Conservation (phyloP, 2,329 filamentous ascomycete species). For the Botryotinia convoluta region DNA sequence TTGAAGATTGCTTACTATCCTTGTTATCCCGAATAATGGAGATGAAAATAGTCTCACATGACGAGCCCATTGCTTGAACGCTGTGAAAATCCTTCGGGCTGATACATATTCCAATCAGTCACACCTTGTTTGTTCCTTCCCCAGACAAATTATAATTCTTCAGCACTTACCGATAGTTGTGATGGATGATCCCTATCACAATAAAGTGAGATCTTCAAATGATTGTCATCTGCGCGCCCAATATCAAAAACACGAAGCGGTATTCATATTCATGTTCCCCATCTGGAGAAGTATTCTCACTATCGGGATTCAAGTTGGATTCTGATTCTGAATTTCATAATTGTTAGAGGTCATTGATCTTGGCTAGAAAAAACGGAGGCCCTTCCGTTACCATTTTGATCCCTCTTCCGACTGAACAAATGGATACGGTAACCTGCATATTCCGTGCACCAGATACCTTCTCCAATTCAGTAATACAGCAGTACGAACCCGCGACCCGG, state of each 20-base stretch:
- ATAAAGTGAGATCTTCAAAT: conserved; percentile 6
- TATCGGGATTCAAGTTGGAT: not conserved
- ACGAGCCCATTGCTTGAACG: conserved; percentile 5
- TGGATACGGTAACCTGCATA: conserved; percentile 11
- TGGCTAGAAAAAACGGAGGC: not conserved
- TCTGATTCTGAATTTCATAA: not conserved
- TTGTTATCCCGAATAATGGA: not conserved
- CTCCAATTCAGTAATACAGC: conserved; percentile 5
- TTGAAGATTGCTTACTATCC: conserved; percentile 4
- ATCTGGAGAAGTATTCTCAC: not conserved
- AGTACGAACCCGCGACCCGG: conserved; percentile 14
- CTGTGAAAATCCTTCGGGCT: conserved; percentile 5
- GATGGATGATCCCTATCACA: conserved; percentile 6
- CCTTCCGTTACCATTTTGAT: not conserved
- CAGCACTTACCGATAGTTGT: not conserved
- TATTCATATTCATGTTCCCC: conserved; percentile 5
- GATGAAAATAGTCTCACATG: conserved; percentile 4
- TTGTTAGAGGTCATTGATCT: not conserved
- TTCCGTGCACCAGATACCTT: conserved; percentile 9
- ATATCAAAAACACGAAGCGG: not conserved
- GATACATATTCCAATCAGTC: conserved; percentile 9
- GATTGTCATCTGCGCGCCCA: conserved; percentile 1
- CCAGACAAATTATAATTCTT: conserved; percentile 8
- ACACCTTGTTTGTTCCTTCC: not conserved
- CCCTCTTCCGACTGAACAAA: not conserved